Evolutionary conservation across 352 stramenopile species (phyloP).

Genomic region (Globisporangium okanoganense): DNA sequence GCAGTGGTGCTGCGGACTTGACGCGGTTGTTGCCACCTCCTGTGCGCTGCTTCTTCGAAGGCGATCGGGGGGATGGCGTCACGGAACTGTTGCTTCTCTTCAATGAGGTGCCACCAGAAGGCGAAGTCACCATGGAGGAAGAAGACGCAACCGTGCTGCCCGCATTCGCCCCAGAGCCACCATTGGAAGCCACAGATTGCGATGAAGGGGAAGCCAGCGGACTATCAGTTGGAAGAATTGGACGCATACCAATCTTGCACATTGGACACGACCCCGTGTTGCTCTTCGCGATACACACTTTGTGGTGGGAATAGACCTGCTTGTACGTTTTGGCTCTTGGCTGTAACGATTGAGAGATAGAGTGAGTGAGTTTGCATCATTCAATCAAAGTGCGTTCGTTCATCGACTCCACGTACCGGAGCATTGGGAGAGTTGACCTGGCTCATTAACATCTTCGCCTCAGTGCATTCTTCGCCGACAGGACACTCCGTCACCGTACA

Average conservation of each 20-base stretch:
- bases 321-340: constrained; percentile 82
- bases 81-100: constrained; percentile 58
- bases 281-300: constrained; percentile 74
- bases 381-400: not conserved
- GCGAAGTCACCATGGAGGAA: constrained; percentile 27
- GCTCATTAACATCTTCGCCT: constrained; percentile 71
- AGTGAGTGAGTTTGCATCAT: not conserved
- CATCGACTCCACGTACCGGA: constrained; percentile 24
- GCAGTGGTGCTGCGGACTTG: constrained; percentile 28
- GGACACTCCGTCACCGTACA: constrained; percentile 57
- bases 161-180: not conserved
- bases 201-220: constrained; percentile 24
- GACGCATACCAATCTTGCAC: constrained; percentile 77
- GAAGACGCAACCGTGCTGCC: constrained; percentile 2
- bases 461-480: constrained; percentile 69
- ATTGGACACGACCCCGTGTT: constrained; percentile 80
- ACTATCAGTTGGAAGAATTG: constrained; percentile 36
- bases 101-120: constrained; percentile 26
- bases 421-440: constrained; percentile 70
- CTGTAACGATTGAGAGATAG: constrained; percentile 13
- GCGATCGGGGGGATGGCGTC: constrained; percentile 64
- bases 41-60: constrained; percentile 63
- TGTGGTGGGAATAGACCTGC: constrained; percentile 81
- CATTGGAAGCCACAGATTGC: constrained; percentile 7
- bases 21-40: constrained; percentile 28